phyloP scores from a whole-genome alignment of 371 early-diverging fungal genomes.

The Thermomucor indicae-seudaticae region DNA sequence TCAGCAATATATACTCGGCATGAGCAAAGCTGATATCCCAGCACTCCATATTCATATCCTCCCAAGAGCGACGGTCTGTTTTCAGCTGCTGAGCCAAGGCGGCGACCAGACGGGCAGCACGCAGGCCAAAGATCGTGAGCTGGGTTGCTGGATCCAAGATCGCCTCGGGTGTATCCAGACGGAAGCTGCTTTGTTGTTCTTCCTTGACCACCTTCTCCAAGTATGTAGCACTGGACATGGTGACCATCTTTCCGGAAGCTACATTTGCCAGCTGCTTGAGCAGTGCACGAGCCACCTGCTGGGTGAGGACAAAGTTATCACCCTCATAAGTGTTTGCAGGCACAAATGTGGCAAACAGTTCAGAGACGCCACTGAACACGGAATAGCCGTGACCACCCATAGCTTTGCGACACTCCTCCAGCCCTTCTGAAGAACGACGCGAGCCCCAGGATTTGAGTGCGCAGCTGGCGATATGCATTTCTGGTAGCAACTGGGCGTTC shows the following conservation, averaged over 20 bases:
- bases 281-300: constrained; percentile 63
- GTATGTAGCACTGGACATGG: constrained; percentile 28
- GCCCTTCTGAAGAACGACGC: constrained; percentile 61
- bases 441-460: constrained; percentile 76
- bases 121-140: constrained; percentile 53
- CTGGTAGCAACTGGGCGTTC: constrained; percentile 55
- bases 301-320: constrained; percentile 71
- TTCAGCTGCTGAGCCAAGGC: constrained; percentile 37
- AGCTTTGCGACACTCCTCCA: constrained; percentile 75
- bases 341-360: constrained; percentile 58
- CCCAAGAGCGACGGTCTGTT: constrained; percentile 40
- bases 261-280: constrained; percentile 52
- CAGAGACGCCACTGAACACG: constrained; percentile 67
- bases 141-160: constrained; percentile 46
- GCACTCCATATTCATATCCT: constrained; percentile 54
- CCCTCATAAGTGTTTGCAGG: constrained; percentile 63
- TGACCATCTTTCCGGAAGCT: constrained; percentile 10
- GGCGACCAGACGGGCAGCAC: constrained; percentile 53
- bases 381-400: constrained; percentile 87
- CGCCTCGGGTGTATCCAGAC: constrained; percentile 14
- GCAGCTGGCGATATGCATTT: constrained; percentile 77
- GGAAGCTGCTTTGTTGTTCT: constrained; percentile 17
- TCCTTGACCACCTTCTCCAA: constrained; percentile 28
- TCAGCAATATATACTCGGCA: constrained; percentile 34
- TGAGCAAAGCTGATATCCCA: constrained; percentile 47